Base-by-base conservation (phyloP, 805 yeast genomes). In the Saccharomycopsis olivae region DNA sequence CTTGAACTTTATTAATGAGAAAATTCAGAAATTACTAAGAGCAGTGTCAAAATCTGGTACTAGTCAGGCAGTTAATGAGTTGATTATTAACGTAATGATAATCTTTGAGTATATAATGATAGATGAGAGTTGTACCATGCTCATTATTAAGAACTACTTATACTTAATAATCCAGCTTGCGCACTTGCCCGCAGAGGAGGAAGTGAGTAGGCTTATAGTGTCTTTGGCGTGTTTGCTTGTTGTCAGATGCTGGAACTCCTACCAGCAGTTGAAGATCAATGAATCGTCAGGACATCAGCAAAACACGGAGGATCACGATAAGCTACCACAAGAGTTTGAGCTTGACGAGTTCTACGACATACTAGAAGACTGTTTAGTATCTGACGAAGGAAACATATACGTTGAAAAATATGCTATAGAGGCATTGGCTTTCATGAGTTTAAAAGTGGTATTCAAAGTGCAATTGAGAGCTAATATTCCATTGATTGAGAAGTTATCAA, bases 381-480 rank as follows among this genome's bases (percentile, higher is more conserved):
- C 10, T 10, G n/a, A 6, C 11, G 33, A 25, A n/a, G n/a, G 8
- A 28, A 15, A 20, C 15, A 23, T 9, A 23, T 25, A 25, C 15
- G 20, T 36, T 10, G 40, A 43, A 11, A 38, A 45, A 25, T 31
- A 45, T 15, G 24, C 36, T 29, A 47, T 61, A 25, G 65, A 62
- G 47, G 63, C 60, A 1, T 35, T 62, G 28, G 60, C 64, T 6
- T 59, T 54, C 29, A 37, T 64, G 5, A 57, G 61, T 3, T 53
- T 69, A 28, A 64, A 62, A 40, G 46, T 54, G 9, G 42, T 53
- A 3, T 49, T 64, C 4, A 62, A 61, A 38, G 49, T 53, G 10
- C 24, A 37, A n/a, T 18, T 71, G 5, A 54, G 75, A 47, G 36
- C 43, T n/a, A 62, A 66, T 44, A 54, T 53, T n/a, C 47, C 42